Base-by-base conservation (phyloP, 148 eudicot genomes). In the Persicaria maculosa region DNA sequence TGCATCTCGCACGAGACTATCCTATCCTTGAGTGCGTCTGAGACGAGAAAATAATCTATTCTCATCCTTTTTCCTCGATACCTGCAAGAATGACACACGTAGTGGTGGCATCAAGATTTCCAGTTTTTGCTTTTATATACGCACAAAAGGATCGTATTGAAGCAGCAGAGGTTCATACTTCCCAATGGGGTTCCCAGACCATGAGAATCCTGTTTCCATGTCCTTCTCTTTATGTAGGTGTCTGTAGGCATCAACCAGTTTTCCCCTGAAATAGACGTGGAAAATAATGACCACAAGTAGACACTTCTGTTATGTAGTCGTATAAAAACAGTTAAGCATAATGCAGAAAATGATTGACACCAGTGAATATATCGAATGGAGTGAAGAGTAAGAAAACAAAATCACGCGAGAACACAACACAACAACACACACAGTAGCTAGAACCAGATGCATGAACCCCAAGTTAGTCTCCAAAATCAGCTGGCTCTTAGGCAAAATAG, bases 21-120 rank as follows among this genome's bases (percentile, higher is more conserved):
- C 75, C 88, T 86, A 52, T 90, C 89, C 78, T 84, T 87, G 54
- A 91, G 81, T 80, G 79, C 79, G 77, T 91, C 96, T 5, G 96
- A 84, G 48, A 90, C 92, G 25, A 90, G 15, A 52, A 91, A 87
- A 77, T 94, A 94, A 78, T 94, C 98, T 72, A 94, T 94, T 72
- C 98, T 87, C 98, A 94, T 94, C 84, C 97, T 90, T 85, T 94
- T 94, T 79, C 97, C 98, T 75, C 98, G 86, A 74, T 94, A 91
- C 86, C 98, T 93, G 89, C 78, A 83, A 65, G 46, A 65, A 65
- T 14, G 70, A 6, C 19, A 64, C 17, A 8, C 17, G 12, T 40
- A 31, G 69, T 2, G 43, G 14, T 65, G 17, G 6, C 19, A 65
- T 40, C 19, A 12, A 2, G 31, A 71, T 11, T 12, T 68, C 4